Percentiles rank a stretch among this genome's conserved stretches.
These are phyloP conservation scores for Trichosporon ovoides DNA, from an alignment of 1,284 basidiomycete genomes.

Conservation along the genomic window DNA sequence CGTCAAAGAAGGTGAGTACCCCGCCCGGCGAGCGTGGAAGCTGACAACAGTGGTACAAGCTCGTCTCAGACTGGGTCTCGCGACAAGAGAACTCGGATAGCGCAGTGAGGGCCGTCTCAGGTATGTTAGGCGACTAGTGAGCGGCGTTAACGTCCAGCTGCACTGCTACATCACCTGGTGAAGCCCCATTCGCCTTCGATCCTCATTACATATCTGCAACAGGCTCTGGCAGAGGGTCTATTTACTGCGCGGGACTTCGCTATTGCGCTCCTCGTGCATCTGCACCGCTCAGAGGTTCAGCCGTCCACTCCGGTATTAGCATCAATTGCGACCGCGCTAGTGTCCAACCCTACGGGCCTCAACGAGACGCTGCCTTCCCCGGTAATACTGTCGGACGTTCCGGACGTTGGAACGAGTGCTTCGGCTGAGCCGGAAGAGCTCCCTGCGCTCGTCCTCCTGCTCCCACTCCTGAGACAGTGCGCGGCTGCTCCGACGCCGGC, in stretches of 20 bases:
- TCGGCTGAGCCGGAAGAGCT: slow-evolving; percentile 11
- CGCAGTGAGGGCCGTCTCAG: background rate
- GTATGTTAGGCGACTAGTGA: background rate
- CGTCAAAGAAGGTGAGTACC: slow-evolving; percentile 15
- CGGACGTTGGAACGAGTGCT: slow-evolving; percentile 28
- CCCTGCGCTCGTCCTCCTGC: slow-evolving; percentile 30
- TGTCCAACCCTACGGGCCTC: slow-evolving; percentile 23
- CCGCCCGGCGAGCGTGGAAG: background rate
- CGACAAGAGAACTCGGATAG: background rate
- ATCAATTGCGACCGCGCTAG: slow-evolving; percentile 23
- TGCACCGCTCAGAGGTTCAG: slow-evolving; percentile 12
- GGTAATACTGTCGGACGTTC: slow-evolving; percentile 13
- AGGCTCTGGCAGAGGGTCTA: slow-evolving; percentile 18
- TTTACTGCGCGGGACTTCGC: slow-evolving; percentile 26
- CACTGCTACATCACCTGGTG: slow-evolving; percentile 26
- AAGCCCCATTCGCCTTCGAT: slow-evolving; percentile 27
- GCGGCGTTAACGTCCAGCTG: slow-evolving; percentile 20
- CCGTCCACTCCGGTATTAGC: slow-evolving; percentile 16
- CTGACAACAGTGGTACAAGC: slow-evolving; percentile 15
- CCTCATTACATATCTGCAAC: slow-evolving; percentile 32
- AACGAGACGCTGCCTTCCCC: slow-evolving; percentile 18
- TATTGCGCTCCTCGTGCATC: slow-evolving; percentile 27
- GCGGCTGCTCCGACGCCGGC: slow-evolving; percentile 13
- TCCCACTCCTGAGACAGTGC: slow-evolving; percentile 34
- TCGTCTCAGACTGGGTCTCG: slow-evolving; percentile 7